Evolutionary conservation across 208 protist genomes (phyloP).

Genomic region (Tritrichomonas foetus): DNA sequence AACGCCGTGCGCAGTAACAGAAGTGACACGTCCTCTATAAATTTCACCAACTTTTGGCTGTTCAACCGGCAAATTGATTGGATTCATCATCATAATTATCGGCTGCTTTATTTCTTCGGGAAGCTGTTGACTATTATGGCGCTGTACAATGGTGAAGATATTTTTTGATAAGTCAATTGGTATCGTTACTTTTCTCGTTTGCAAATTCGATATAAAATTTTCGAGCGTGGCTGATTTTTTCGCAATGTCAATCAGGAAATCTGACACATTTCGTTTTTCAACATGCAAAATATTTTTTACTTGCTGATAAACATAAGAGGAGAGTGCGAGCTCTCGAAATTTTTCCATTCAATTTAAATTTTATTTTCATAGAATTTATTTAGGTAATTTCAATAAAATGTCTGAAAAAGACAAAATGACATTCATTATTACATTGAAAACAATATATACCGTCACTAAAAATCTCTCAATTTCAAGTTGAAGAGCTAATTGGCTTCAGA

Average conservation of each 20-base stretch:
- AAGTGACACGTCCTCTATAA: neutral
- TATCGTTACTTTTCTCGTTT: neutral
- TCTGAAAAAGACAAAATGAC: too few relatives aligned
- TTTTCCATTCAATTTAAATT: neutral
- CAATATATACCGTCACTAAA: too few relatives aligned
- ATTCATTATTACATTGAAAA: too few relatives aligned
- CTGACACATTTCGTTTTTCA: neutral
- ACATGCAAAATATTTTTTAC: neutral
- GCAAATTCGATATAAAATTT: neutral
- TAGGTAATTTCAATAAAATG: too few relatives aligned
- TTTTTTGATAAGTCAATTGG: conserved; percentile 36
- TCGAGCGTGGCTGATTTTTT: neutral
- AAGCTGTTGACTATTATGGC: neutral
- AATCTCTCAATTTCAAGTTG: too few relatives aligned
- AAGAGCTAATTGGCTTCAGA: too few relatives aligned
- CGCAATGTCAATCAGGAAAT: neutral
- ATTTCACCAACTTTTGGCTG: neutral
- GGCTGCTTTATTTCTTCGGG: neutral
- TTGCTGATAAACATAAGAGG: neutral
- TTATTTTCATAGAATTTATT: too few relatives aligned
- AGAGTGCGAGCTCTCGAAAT: neutral
- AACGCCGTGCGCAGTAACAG: neutral
- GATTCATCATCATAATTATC: neutral
- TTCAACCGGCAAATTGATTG: neutral
- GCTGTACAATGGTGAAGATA: neutral